phyloP scores from a whole-genome alignment of 257 asterid species.

The Avicennia marina region DNA sequence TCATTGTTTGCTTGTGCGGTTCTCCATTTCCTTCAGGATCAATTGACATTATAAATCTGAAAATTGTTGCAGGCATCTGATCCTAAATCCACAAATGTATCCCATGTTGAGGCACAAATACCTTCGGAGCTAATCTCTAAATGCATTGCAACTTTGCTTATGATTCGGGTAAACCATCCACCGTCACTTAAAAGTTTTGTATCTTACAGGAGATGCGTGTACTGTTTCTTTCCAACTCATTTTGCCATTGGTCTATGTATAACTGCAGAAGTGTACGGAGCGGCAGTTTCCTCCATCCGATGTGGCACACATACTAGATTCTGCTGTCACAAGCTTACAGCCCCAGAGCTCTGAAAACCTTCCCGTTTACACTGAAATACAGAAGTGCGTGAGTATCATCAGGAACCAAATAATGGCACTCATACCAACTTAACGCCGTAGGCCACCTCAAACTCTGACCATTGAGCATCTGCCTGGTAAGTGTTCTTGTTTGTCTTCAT shows the following conservation, averaged over 20 bases:
- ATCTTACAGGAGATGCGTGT: too few species aligned
- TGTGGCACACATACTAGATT: constrained; percentile 84
- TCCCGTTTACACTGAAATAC: constrained; percentile 77
- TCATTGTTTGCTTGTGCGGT: not conserved
- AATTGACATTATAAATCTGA: not conserved
- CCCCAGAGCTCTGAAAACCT: constrained; percentile 77
- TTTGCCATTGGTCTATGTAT: too few species aligned
- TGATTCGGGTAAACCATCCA: constrained; percentile 59
- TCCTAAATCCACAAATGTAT: constrained; percentile 31
- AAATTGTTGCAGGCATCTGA: constrained; percentile 45
- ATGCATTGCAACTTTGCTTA: constrained; percentile 78
- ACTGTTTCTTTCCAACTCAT: not conserved
- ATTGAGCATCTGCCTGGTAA: too few species aligned
- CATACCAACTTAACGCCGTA: constrained; percentile 62
- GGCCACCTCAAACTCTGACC: too few species aligned
- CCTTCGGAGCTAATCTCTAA: constrained; percentile 74
- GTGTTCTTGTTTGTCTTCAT: too few species aligned
- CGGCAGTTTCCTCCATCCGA: constrained; percentile 90
- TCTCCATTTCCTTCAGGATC: not conserved
- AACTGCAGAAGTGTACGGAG: constrained; percentile 86
- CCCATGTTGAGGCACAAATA: constrained; percentile 52
- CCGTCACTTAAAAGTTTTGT: not conserved
- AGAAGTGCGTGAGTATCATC: constrained; percentile 91
- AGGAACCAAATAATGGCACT: constrained; percentile 92
- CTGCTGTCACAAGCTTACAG: constrained; percentile 73